Percentiles rank a stretch among this genome's conserved stretches.
Conservation (phyloP, 352 stramenopile species). For the Pythium sp. region DNA sequence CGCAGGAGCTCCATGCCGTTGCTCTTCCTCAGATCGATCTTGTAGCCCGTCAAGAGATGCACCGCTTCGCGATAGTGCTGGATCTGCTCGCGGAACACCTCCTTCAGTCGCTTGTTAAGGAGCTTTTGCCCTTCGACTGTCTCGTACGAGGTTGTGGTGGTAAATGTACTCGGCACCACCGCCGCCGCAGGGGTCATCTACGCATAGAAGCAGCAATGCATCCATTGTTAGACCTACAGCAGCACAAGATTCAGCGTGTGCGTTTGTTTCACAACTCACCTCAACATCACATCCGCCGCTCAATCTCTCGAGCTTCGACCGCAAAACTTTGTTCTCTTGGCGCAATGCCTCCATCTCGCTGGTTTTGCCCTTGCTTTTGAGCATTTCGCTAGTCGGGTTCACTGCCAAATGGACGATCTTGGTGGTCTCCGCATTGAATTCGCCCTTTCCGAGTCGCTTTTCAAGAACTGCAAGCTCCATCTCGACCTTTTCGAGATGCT, state of each 20-base stretch:
- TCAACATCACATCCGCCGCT: conserved; percentile 28
- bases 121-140: conserved; percentile 84
- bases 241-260: not conserved
- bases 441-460: conserved; percentile 65
- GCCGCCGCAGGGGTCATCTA: conserved; percentile 7
- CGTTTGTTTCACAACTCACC: conserved; percentile 18
- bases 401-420: conserved; percentile 88
- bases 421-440: conserved; percentile 78
- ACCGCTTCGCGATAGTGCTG: conserved; percentile 88
- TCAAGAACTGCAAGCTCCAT: conserved; percentile 64
- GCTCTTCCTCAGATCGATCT: conserved; percentile 83
- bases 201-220: not conserved
- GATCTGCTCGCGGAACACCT: conserved; percentile 88
- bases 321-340: conserved; percentile 53
- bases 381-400: conserved; percentile 72
- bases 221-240: conserved; percentile 3
- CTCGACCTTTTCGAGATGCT: conserved; percentile 66
- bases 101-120: conserved; percentile 85
- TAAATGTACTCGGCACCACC: conserved; percentile 38
- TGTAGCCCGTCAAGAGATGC: conserved; percentile 87
- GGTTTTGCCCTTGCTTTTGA: conserved; percentile 40
- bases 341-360: conserved; percentile 42
- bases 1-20: conserved; percentile 74
- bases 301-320: conserved; percentile 39
- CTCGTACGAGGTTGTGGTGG: conserved; percentile 79